Evolutionary conservation across 1,139 yeast species (phyloP), one percentile per base, ranked within the genome.

Genomic region (Geotrichum europaeum): DNA sequence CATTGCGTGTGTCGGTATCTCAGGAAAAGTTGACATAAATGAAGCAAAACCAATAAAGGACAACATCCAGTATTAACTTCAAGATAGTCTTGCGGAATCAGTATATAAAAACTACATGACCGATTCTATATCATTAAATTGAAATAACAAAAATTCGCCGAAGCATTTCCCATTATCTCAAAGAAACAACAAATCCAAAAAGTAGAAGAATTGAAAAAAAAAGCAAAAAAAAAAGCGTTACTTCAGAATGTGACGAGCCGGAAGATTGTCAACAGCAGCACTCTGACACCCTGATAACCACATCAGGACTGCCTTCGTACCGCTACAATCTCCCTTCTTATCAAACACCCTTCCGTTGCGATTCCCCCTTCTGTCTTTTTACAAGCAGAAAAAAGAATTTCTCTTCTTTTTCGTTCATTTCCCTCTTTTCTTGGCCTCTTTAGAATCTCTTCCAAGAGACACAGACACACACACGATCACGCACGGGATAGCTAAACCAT

Each of bases 401-500:
- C 6, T 2, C 40, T 34, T 34, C 18, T 4, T 5, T 34, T 12
- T 2, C 2, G 1, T 34, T 34, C n/a, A 13, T 34, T 13, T 15
- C 9, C n/a, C 40, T 40, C 9, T 40, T 40, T 40, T 40, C 9
- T 40, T 40, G 47, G 47, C 47, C 47, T 40, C 47, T 40, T 40
- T 40, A 40, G 47, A 40, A 40, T 40, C 18, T 40, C 47, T 40
- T n/a, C 47, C 47, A 56, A 56, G 59, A 56, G 59, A 56, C 36
- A 52, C 57, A 51, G 57, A 58, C 50, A 53, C 60, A 58, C 60
- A 58, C 60, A 58, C 60, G 55, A 58, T 58, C 60, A 58, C 60
- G 60, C 60, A 58, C 60, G 60, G 49, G 60, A 24, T 7, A 10
- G 22, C n/a, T 47, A 40, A 40, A 40, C 18, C 18, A 40, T 40